phyloP scores from a whole-genome alignment of 169 alveolate species.

The Plasmodium gallinaceum region DNA sequence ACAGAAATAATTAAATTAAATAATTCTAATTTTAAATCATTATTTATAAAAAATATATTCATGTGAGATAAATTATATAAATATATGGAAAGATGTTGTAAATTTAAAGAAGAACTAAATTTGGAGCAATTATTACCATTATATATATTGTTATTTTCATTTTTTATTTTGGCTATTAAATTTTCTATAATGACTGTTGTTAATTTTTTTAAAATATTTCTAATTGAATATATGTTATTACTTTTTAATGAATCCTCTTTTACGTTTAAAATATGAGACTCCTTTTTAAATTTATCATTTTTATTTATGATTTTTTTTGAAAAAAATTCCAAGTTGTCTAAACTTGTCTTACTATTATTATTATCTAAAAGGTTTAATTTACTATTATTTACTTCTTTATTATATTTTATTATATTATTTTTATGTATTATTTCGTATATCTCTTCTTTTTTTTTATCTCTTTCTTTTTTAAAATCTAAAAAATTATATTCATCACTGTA shows the following conservation, averaged over 20 bases:
- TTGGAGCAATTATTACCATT: slow-evolving; percentile 7
- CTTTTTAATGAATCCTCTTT: neutral
- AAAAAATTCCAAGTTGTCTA: neutral
- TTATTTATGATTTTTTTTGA: too few species aligned
- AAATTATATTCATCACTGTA: too few species aligned
- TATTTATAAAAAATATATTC: slow-evolving; percentile 12
- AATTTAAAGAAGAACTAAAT: slow-evolving; percentile 27
- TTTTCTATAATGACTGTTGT: slow-evolving; percentile 20
- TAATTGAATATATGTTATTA: neutral
- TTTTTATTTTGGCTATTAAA: slow-evolving; percentile 25
- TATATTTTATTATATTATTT: too few species aligned
- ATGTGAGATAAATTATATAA: slow-evolving; percentile 43
- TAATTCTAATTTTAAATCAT: slow-evolving; percentile 9
- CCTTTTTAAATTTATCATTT: too few species aligned
- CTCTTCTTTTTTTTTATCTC: too few species aligned
- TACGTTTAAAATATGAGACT: too few species aligned
- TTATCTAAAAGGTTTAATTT: too few species aligned
- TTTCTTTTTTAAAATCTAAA: too few species aligned
- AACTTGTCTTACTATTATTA: neutral
- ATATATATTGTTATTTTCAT: slow-evolving; percentile 10
- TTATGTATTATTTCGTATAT: too few species aligned
- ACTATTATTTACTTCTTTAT: too few species aligned
- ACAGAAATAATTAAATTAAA: slow-evolving; percentile 9
- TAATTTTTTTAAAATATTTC: slow-evolving; percentile 36
- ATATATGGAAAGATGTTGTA: slow-evolving; percentile 54